Conservation (phyloP, 2,329 filamentous ascomycete species). For the Neodidymelliopsis sp. region DNA sequence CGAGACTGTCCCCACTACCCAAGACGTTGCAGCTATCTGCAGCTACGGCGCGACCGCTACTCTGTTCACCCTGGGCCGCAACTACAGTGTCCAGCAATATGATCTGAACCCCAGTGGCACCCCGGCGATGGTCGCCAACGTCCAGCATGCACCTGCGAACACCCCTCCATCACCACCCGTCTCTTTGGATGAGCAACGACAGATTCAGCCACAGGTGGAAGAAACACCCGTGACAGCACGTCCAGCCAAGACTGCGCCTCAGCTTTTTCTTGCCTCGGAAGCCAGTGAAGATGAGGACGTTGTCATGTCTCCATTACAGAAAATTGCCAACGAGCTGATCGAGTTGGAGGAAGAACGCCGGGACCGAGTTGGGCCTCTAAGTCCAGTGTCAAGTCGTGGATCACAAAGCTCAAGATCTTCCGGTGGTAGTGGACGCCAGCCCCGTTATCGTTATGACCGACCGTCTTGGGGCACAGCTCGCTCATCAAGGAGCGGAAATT, state of each 20-base stretch:
- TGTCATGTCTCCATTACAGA: conserved; percentile 73
- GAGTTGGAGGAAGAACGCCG: conserved; percentile 66
- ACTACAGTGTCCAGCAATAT: conserved; percentile 92
- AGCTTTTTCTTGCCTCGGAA: conserved; percentile 62
- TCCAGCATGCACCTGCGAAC: conserved; percentile 82
- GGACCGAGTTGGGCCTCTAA: conserved; percentile 70
- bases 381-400: conserved; percentile 71
- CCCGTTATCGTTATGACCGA: conserved; percentile 57
- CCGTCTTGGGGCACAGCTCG: conserved; percentile 40
- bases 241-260: conserved; percentile 38
- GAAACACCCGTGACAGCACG: conserved; percentile 43
- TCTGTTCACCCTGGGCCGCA: conserved; percentile 87
- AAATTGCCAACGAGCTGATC: conserved; percentile 75
- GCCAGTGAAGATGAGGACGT: conserved; percentile 71
- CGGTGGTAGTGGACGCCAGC: conserved; percentile 50
- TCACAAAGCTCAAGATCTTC: conserved; percentile 66
- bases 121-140: conserved; percentile 80
- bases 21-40: conserved; percentile 81
- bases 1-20: conserved; percentile 84
- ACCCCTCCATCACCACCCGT: conserved; percentile 84
- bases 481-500: conserved; percentile 42
- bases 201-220: conserved; percentile 42
- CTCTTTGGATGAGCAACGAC: conserved; percentile 74
- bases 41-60: conserved; percentile 90
- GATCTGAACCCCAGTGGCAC: conserved; percentile 78